These are phyloP conservation scores for Paspalum notatum DNA, from an alignment of 176 grass and related monocot genomes.

Conservation along the genomic window DNA sequence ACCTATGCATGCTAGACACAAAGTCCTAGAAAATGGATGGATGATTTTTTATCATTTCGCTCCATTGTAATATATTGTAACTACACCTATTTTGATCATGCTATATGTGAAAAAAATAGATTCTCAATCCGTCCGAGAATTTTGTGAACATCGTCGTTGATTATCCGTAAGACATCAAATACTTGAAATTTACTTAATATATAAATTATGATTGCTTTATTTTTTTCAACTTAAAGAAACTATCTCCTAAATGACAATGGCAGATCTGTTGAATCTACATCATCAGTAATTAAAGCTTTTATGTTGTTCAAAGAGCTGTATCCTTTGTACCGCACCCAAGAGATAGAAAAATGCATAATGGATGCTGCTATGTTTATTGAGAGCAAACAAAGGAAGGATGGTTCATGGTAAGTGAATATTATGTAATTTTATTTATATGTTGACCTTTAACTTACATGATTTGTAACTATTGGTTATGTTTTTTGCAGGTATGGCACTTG, in stretches of 20 bases:
- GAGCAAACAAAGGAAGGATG: slow-evolving; percentile 38
- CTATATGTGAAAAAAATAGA: not conserved
- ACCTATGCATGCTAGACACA: too few species aligned
- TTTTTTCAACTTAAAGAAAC: not conserved
- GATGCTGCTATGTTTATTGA: slow-evolving; percentile 40
- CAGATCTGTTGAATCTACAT: not conserved
- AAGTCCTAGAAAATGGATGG: too few species aligned
- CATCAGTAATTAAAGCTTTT: not conserved
- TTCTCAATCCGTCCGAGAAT: slow-evolving; percentile 4
- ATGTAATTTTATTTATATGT: not conserved
- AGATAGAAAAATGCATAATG: slow-evolving; percentile 29
- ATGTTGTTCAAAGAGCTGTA: not conserved
- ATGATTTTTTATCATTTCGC: too few species aligned
- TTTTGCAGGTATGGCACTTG: slow-evolving; percentile 41
- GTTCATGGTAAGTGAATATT: slow-evolving; percentile 6
- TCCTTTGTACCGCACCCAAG: not conserved
- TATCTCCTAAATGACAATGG: not conserved
- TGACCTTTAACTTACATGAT: not conserved
- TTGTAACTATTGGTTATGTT: not conserved
- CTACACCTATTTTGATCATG: too few species aligned
- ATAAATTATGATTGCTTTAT: not conserved
- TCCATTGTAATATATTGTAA: too few species aligned
- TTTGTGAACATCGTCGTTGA: slow-evolving; percentile 23
- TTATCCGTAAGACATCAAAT: slow-evolving; percentile 37
- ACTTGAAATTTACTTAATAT: not conserved